Evolutionary conservation across 169 alveolate genomes (phyloP).

Genomic region (Plasmodium coatneyi): DNA sequence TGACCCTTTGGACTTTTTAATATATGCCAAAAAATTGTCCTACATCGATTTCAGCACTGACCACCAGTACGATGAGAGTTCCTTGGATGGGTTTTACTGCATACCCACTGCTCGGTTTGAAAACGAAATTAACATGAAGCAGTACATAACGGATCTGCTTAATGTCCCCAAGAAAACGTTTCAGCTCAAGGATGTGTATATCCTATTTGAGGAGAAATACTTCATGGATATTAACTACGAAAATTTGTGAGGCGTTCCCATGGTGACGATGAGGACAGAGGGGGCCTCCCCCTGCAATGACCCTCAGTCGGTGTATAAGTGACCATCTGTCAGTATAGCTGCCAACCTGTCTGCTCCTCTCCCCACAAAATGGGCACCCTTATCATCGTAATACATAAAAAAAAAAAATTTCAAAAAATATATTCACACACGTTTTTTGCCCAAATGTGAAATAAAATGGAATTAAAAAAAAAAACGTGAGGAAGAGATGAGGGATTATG

Average conservation of each 20-base stretch:
- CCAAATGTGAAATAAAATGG: background rate
- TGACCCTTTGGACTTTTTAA: constrained; percentile 23
- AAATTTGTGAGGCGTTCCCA: background rate
- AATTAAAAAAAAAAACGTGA: background rate
- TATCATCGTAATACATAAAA: background rate
- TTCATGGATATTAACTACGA: constrained; percentile 26
- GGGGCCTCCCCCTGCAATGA: background rate
- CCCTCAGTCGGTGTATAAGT: background rate
- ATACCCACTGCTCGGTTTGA: constrained; percentile 44
- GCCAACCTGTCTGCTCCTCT: background rate
- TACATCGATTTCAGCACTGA: constrained; percentile 40
- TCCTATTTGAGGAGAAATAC: constrained; percentile 40
- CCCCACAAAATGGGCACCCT: background rate
- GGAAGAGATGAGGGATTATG: background rate
- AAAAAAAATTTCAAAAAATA: background rate
- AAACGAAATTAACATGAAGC: constrained; percentile 24
- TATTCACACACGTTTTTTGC: background rate
- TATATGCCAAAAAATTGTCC: constrained; percentile 47
- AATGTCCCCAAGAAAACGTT: constrained; percentile 7
- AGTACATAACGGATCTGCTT: constrained; percentile 12
- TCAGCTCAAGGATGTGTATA: constrained; percentile 41
- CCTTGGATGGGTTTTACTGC: constrained; percentile 47
- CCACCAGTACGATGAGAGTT: constrained; percentile 31
- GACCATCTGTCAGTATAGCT: background rate
- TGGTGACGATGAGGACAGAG: background rate